phyloP scores from a whole-genome alignment of 805 yeast genomes.

The Spathaspora girioi region DNA sequence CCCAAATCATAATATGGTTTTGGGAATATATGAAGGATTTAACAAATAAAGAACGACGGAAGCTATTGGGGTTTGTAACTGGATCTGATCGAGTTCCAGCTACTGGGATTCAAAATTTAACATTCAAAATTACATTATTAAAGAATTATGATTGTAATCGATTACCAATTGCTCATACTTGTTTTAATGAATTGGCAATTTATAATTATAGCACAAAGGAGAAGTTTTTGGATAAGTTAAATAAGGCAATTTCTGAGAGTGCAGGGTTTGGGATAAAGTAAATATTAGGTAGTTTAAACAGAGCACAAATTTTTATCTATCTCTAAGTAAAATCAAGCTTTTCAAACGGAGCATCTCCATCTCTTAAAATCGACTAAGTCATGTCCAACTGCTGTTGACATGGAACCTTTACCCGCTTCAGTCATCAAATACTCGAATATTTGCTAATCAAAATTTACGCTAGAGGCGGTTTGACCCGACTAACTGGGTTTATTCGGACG shows the following conservation, averaged over 20 bases:
- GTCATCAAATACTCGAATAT: too few relatives aligned
- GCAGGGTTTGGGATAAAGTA: conserved; percentile 83
- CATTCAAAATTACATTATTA: conserved; percentile 61
- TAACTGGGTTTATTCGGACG: too few relatives aligned
- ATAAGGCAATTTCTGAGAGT: conserved; percentile 70
- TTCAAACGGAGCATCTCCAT: too few relatives aligned
- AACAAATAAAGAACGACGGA: conserved; percentile 48
- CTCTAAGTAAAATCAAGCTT: too few relatives aligned
- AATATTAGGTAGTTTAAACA: neutral
- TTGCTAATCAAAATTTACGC: too few relatives aligned
- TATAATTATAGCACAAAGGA: conserved; percentile 58
- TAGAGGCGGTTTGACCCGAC: too few relatives aligned
- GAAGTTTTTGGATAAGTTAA: conserved; percentile 55
- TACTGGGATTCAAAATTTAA: conserved; percentile 77
- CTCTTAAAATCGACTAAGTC: too few relatives aligned
- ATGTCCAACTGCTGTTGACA: too few relatives aligned
- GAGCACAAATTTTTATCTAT: neutral
- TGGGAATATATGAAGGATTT: conserved; percentile 71
- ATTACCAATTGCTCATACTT: conserved; percentile 87
- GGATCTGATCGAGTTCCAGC: conserved; percentile 94
- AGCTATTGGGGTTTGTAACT: conserved; percentile 71
- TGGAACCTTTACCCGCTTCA: too few relatives aligned
- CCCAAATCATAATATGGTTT: conserved; percentile 66
- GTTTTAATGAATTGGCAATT: conserved; percentile 85
- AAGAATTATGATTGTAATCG: conserved; percentile 35